Percentiles rank a stretch among this genome's conserved stretches.
Conservation (phyloP, 768 basidiomycete species). For the Kockovaella imperatae region DNA sequence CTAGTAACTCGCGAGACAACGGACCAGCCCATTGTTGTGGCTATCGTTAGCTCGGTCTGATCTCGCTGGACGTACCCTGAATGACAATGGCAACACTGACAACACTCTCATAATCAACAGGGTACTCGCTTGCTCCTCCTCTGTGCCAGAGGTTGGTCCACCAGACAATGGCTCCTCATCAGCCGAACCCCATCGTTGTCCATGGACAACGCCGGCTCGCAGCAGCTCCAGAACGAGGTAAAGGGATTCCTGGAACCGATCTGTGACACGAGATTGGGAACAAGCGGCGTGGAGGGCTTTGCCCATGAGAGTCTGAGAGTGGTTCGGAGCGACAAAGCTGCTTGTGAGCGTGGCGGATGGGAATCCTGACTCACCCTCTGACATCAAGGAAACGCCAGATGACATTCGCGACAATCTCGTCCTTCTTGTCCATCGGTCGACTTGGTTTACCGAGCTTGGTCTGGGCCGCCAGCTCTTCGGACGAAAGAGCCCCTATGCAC, state of each 20-base stretch:
- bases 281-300: constrained; percentile 83
- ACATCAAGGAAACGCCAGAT: constrained; percentile 97
- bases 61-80: constrained; percentile 61
- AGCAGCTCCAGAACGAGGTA: constrained; percentile 93
- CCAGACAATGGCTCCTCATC: constrained; percentile 68
- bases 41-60: constrained; percentile 46
- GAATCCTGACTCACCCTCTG: constrained; percentile 62
- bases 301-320: constrained; percentile 80
- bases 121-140: constrained; percentile 91
- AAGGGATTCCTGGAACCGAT: constrained; percentile 96
- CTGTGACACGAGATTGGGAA: constrained; percentile 71
- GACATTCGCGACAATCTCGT: constrained; percentile 95
- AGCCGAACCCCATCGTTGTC: constrained; percentile 71
- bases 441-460: constrained; percentile 52
- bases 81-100: constrained; percentile 88
- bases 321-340: constrained; percentile 82
- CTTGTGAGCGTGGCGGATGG: neutral
- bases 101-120: constrained; percentile 92
- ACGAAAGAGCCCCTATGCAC: constrained; percentile 81
- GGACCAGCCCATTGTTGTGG: constrained; percentile 90
- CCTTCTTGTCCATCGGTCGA: constrained; percentile 81
- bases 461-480: constrained; percentile 68
- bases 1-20: constrained; percentile 86
- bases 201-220: constrained; percentile 93
- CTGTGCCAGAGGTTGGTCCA: constrained; percentile 88